Base-by-base conservation (phyloP, 129 eudicot species). In the Flaveria ramosissima region DNA sequence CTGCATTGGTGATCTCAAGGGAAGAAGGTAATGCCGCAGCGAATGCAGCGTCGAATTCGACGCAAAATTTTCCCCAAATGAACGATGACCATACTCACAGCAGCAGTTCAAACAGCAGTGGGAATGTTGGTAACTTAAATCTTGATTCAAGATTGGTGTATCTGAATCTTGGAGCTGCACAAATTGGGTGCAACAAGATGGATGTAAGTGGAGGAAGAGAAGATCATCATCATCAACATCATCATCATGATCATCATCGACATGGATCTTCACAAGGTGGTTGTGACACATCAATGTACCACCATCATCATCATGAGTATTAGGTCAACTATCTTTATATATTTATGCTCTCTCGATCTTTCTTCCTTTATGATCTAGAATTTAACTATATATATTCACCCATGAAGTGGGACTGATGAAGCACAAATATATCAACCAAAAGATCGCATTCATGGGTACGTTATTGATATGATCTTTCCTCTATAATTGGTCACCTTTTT, bases 1-100 rank as follows among this genome's bases (percentile, higher is more conserved):
- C 99, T 0, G 99, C 99, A 11, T 85, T 94, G 90, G 99, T 94
- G 68, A 94, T 94, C 15, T 94, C 97, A 0, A 78, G 99, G 19
- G 99, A 94, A 78, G 99, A 91, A 68, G 93, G 89, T 1, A 63
- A 63, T 1, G 69, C 69, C 0, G 69, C 69, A 7, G 69, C 69
- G 53, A 78, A 76, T 68, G 89, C 77, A 16, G 79, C 77, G 7
- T 64, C 78, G n/a, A 64, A 86, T 39, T 79, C 83, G 2, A 69
- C 83, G 0, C 45, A 83, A 11, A 81, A 88, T 26, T 88, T 83
- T 63, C 94, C 91, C 15, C 89, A 84, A 13, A 84, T 84, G 90
- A 77, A 77, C 19, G 82, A 76, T n/a, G 83, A 79, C 15, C 69
- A 78, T 72, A 75, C 71, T 17, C 85, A 78, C 30, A 84, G 89